Base-by-base conservation (phyloP, 306 rosid genomes). In the Malus fusca region DNA sequence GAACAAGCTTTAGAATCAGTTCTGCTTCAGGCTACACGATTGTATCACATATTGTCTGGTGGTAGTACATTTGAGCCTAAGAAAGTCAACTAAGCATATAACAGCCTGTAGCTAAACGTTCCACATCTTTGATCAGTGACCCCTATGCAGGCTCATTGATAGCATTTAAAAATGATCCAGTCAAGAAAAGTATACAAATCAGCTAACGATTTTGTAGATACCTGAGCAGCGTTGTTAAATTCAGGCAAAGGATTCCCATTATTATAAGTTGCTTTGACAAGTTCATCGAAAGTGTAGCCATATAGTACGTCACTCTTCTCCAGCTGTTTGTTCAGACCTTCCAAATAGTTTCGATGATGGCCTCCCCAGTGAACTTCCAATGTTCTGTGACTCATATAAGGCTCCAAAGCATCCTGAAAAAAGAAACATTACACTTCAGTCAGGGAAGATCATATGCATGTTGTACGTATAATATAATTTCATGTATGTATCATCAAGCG, bases 221-320 rank as follows among this genome's bases (percentile, higher is more conserved):
- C 99, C 97, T 92, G 97, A 52, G 97, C 91, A 59, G 97, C 96
- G 72, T 95, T 95, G 88, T 95, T 89, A 87, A 90, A 95, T 86
- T 92, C 97, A 18, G 90, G 89, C 21, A 81, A 84, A 66, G 98
- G 98, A 70, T 92, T 95, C 67, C 98, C 98, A 68, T 87, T 92
- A 79, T 92, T 95, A 81, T 92, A 95, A 26, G 97, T 89, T 79
- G 85, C 88, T 87, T 95, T 95, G 79, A 95, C 89, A 74, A 95
- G 93, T 80, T 92, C 97, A 84, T 95, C 93, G 77, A 95, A 65
- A 43, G 97, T 90, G 85, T 78, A 82, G 75, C 97, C 97, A 84
- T 90, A 95, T 37, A 95, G 81, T 78, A 82, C 69, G 65, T 92
- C 92, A 72, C 85, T 93, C 87, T 90, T 92, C 87, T 76, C 88